Conservation (phyloP, 2,329 filamentous ascomycete species). For the Sarocladium kiliense region DNA sequence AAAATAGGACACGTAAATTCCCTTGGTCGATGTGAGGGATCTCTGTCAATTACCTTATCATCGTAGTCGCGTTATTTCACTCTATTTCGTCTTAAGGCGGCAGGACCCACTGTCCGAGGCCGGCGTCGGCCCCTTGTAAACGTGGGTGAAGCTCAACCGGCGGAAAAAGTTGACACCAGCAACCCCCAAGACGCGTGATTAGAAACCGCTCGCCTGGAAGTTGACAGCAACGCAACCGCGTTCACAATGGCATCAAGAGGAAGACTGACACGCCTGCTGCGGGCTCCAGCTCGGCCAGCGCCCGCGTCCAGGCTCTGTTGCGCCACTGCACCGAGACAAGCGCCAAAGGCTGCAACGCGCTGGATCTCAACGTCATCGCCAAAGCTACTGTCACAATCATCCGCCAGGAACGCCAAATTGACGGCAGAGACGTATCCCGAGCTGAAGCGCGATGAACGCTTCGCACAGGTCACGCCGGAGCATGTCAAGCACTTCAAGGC, state of each 20-base stretch:
- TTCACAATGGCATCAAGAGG: constrained; percentile 16
- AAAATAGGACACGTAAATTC: neutral
- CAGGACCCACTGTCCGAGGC: neutral
- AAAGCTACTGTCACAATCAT: constrained; percentile 20
- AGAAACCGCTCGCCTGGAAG: neutral
- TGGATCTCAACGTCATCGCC: constrained; percentile 25
- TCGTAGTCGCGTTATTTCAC: no score
- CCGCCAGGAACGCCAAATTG: constrained; percentile 47
- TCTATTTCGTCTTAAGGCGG: no score
- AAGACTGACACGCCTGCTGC: constrained; percentile 14
- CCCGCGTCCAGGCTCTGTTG: constrained; percentile 8
- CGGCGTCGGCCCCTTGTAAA: neutral
- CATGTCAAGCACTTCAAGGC: constrained; percentile 80
- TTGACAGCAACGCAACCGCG: neutral
- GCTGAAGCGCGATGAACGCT: constrained; percentile 73
- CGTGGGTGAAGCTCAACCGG: neutral
- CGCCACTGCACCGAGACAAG: neutral
- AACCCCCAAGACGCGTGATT: neutral
- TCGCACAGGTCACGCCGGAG: constrained; percentile 65
- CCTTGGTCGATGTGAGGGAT: neutral
- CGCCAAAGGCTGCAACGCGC: constrained; percentile 11
- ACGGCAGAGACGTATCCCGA: constrained; percentile 84
- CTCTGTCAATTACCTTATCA: no score
- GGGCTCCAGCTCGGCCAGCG: constrained; percentile 9
- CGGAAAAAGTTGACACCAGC: constrained; percentile 1